These are phyloP conservation scores for Lenwebbia sp. DNA, from an alignment of 345 rosid species.

Conservation along the genomic window DNA sequence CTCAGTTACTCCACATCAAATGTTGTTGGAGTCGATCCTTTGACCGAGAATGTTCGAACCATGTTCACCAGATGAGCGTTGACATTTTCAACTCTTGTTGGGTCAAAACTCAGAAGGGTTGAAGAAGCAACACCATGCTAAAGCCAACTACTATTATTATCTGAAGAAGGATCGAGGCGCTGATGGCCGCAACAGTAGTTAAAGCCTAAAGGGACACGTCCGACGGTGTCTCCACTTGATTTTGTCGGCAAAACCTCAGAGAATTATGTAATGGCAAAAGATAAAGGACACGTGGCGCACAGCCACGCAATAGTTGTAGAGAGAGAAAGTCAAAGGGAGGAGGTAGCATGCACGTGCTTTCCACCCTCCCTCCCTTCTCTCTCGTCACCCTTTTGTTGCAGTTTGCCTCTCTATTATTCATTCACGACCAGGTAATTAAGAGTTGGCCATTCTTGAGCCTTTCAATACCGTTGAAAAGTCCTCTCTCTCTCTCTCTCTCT, in stretches of 20 bases:
- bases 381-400: background rate
- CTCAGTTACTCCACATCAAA: background rate
- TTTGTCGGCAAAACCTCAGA: background rate
- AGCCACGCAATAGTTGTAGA: background rate
- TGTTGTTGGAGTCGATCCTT: background rate
- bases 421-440: background rate
- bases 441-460: constrained; percentile 7
- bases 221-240: background rate
- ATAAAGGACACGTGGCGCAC: background rate
- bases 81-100: background rate
- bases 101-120: background rate
- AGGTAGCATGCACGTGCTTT: background rate
- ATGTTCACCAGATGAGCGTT: background rate
- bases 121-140: background rate
- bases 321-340: background rate
- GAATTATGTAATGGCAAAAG: background rate
- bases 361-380: background rate
- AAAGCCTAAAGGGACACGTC: background rate
- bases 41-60: background rate
- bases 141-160: background rate
- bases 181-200: background rate
- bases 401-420: background rate
- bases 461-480: background rate
- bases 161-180: background rate
- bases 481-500: background rate